Evolutionary conservation across 2,329 filamentous ascomycete species (phyloP).

Genomic region (Beauveria sp.): DNA sequence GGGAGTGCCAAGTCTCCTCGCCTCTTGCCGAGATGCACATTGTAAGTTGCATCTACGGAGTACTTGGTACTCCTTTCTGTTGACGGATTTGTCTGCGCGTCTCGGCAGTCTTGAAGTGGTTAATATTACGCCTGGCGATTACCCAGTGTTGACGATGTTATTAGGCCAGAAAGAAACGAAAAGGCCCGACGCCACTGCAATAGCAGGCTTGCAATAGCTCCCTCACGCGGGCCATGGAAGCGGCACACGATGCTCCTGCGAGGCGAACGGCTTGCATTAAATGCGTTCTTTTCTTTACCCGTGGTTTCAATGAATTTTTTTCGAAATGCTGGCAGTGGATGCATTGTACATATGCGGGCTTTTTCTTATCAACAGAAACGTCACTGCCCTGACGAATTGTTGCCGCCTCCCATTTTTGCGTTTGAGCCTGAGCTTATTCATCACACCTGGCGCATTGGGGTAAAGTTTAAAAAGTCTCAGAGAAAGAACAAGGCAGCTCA

Average conservation of each 20-base stretch:
- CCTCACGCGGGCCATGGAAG: background rate
- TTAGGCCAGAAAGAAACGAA: background rate
- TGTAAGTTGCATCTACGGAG: background rate
- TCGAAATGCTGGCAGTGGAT: background rate
- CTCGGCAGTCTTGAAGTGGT: background rate
- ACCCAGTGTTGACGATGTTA: background rate
- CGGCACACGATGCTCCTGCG: background rate
- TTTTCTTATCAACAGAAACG: background rate
- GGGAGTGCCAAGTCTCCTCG: background rate
- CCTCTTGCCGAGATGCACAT: background rate
- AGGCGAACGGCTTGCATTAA: background rate
- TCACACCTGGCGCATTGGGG: background rate
- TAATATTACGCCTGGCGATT: background rate
- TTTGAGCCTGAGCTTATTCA: background rate
- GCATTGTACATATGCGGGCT: background rate
- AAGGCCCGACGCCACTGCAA: constrained; percentile 1
- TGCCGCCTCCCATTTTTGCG: background rate
- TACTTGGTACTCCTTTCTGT: background rate
- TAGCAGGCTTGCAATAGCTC: background rate
- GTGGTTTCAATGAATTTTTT: background rate
- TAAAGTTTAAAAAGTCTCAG: background rate
- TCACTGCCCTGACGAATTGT: background rate
- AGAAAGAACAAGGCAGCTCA: background rate
- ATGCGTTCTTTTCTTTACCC: background rate
- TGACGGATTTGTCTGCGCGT: background rate